Evolutionary conservation across 768 basidiomycete species (phyloP).

Genomic region (Tricholomella constricta): DNA sequence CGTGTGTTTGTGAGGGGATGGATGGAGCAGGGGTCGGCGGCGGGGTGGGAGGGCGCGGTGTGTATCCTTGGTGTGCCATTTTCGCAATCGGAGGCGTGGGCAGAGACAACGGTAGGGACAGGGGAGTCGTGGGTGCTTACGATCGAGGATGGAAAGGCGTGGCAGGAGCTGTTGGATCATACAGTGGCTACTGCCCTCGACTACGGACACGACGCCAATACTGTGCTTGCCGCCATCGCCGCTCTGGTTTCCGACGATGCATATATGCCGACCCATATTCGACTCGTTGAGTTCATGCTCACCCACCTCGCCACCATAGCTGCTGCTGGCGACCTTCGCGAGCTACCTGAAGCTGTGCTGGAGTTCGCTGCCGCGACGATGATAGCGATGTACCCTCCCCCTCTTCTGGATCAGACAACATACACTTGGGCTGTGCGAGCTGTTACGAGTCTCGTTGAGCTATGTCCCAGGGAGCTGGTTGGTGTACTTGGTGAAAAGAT

Average conservation of each 20-base stretch:
- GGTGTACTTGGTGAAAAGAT: constrained; percentile 34
- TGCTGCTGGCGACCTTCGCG: constrained; percentile 39
- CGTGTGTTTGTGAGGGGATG: constrained; percentile 55
- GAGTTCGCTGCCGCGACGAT: constrained; percentile 65
- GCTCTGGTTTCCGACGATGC: constrained; percentile 32
- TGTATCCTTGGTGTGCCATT: constrained; percentile 66
- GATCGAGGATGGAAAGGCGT: constrained; percentile 54
- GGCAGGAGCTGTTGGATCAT: constrained; percentile 59
- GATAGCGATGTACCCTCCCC: constrained; percentile 66
- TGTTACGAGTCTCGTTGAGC: constrained; percentile 53
- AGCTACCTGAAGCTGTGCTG: constrained; percentile 55
- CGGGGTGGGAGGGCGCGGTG: constrained; percentile 56
- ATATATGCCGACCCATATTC: constrained; percentile 27
- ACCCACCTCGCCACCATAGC: constrained; percentile 48
- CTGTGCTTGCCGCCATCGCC: constrained; percentile 61
- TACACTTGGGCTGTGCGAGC: constrained; percentile 66
- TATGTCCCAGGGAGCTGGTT: constrained; percentile 41
- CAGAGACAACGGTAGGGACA: not conserved
- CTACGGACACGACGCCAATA: constrained; percentile 52
- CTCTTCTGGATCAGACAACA: constrained; percentile 50
- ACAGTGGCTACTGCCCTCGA: constrained; percentile 61
- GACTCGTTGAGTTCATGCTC: constrained; percentile 64
- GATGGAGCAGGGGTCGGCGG: constrained; percentile 41
- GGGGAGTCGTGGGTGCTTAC: constrained; percentile 22
- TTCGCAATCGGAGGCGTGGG: constrained; percentile 26